Percentiles rank a stretch among this genome's conserved stretches.
These are phyloP conservation scores for Trametes sanguinea DNA, from an alignment of 768 basidiomycete species.

Conservation along the genomic window DNA sequence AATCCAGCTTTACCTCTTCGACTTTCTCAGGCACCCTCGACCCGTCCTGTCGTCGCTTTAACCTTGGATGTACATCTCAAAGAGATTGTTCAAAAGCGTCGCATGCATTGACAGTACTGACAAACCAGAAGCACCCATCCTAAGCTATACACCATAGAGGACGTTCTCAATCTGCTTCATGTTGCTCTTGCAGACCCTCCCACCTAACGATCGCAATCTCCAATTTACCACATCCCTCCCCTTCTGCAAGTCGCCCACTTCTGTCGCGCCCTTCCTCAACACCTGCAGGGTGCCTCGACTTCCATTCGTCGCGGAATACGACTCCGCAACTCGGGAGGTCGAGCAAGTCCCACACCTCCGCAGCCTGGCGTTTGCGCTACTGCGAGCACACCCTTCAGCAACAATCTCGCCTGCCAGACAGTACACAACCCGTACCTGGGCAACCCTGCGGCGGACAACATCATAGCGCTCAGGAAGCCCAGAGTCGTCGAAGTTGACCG, in stretches of 20 bases:
- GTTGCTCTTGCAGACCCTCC: neutral
- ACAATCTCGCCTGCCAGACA: too few relatives aligned
- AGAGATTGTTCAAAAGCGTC: too few relatives aligned
- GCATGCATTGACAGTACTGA: too few relatives aligned
- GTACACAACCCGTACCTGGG: conserved; percentile 14
- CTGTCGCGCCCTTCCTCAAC: too few relatives aligned
- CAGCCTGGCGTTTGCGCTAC: conserved; percentile 35
- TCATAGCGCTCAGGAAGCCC: conserved; percentile 12
- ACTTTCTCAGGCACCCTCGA: too few relatives aligned
- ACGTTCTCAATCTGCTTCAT: too few relatives aligned
- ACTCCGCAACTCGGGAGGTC: conserved; percentile 33
- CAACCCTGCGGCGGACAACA: conserved; percentile 8
- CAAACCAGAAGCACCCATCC: too few relatives aligned
- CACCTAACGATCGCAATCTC: conserved; percentile 2
- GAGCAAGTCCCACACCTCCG: conserved; percentile 28
- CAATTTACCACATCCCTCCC: neutral
- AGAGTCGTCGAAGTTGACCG: neutral
- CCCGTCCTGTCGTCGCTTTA: too few relatives aligned
- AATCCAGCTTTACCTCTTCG: too few relatives aligned
- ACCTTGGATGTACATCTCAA: too few relatives aligned
- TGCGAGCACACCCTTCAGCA: conserved; percentile 12
- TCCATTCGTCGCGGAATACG: conserved; percentile 25
- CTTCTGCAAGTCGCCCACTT: neutral
- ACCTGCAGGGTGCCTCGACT: neutral
- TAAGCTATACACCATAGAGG: too few relatives aligned